phyloP scores from a whole-genome alignment of 768 basidiomycete genomes.

The Hygrocybe punicea region DNA sequence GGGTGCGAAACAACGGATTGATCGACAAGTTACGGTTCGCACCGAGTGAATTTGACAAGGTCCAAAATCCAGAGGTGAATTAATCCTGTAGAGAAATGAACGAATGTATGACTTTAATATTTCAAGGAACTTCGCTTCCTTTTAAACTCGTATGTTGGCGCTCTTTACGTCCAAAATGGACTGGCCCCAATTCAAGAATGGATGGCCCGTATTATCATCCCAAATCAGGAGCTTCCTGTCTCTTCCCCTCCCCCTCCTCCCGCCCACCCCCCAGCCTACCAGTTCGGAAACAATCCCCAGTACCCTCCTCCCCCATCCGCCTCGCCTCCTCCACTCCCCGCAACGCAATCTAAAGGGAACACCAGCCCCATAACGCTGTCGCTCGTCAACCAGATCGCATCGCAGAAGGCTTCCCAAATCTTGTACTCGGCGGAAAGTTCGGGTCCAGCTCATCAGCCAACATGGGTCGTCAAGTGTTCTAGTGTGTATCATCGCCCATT shows the following conservation, averaged over 20 bases:
- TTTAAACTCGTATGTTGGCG: conserved; percentile 64
- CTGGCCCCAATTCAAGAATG: conserved; percentile 48
- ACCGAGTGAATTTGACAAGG: background rate
- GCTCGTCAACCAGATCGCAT: conserved; percentile 51
- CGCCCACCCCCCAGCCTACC: conserved; percentile 17
- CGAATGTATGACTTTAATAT: background rate
- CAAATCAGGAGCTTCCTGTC: conserved; percentile 37
- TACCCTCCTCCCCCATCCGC: background rate
- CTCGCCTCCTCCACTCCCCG: conserved; percentile 36
- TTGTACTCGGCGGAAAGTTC: conserved; percentile 46
- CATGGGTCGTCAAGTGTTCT: conserved; percentile 52
- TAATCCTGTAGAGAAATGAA: background rate
- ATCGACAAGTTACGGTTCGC: background rate
- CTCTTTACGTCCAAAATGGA: conserved; percentile 57
- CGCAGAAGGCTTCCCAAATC: conserved; percentile 44
- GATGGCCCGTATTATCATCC: conserved; percentile 50
- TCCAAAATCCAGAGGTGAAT: background rate
- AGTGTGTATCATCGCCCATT: conserved; percentile 36
- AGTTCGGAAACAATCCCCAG: background rate
- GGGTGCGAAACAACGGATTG: background rate
- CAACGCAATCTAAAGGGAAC: background rate
- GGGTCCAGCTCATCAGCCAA: conserved; percentile 36
- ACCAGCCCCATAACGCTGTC: conserved; percentile 32
- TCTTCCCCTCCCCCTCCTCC: conserved; percentile 15
- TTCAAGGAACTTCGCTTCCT: conserved; percentile 52